Conservation (phyloP, 305 asterid species). For the Fraxinus sp. region DNA sequence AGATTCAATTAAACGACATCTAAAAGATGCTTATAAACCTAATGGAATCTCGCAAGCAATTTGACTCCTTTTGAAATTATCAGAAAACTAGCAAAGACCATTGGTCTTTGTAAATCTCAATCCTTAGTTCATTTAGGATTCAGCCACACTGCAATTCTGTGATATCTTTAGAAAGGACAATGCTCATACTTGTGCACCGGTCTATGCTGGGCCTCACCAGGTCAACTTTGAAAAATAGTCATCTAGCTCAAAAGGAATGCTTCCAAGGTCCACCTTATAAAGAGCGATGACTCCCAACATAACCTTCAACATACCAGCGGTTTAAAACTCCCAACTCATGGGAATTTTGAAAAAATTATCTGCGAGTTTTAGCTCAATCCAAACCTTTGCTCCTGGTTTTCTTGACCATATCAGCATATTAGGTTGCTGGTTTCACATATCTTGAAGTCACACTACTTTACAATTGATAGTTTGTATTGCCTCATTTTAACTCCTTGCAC, state of each 20-base stretch:
- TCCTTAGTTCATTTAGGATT: neutral
- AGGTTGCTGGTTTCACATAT: neutral
- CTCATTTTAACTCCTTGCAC: neutral
- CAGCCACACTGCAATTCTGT: neutral
- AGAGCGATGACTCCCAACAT: neutral
- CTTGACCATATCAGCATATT: neutral
- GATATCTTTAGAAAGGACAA: neutral
- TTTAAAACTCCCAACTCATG: neutral
- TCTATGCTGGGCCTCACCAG: neutral
- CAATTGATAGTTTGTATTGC: neutral
- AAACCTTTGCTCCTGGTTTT: neutral
- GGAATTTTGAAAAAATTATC: neutral
- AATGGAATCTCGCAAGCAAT: neutral
- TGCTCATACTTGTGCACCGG: neutral
- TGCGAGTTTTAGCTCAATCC: too few species aligned
- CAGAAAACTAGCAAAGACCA: neutral
- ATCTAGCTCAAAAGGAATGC: neutral
- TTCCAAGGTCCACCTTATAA: neutral
- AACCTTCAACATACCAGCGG: neutral
- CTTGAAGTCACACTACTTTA: neutral
- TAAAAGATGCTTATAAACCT: neutral
- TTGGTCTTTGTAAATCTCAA: neutral
- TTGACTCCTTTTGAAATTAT: neutral
- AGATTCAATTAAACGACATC: neutral
- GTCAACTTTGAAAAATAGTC: neutral